Evolutionary conservation across 768 basidiomycete species (phyloP).

Genomic region (Pleurotus djamor): DNA sequence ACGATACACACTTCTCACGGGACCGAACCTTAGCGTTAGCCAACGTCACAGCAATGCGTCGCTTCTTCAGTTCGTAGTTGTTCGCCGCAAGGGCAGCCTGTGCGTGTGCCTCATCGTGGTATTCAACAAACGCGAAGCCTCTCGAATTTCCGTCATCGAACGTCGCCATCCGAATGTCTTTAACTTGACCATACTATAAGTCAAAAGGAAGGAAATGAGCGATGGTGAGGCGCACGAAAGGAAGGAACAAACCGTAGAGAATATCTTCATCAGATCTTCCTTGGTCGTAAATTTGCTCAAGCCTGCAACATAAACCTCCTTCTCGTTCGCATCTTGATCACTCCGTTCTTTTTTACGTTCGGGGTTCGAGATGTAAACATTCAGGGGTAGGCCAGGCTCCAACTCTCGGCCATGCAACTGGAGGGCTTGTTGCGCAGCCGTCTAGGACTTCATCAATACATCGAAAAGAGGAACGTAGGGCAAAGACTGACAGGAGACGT

Average conservation of each 20-base stretch:
- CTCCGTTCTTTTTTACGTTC: constrained; percentile 87
- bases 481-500: constrained; percentile 66
- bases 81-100: constrained; percentile 73
- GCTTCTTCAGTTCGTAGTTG: constrained; percentile 84
- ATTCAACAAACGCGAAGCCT: constrained; percentile 94
- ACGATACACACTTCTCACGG: constrained; percentile 42
- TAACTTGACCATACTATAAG: constrained; percentile 75
- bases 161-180: constrained; percentile 75
- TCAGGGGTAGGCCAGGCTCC: constrained; percentile 63
- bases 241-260: constrained; percentile 57
- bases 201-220: constrained; percentile 5
- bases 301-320: constrained; percentile 87
- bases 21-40: constrained; percentile 69
- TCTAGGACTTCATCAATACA: constrained; percentile 27
- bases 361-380: constrained; percentile 88
- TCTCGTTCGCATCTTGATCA: constrained; percentile 80
- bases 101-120: constrained; percentile 79
- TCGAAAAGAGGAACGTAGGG: background rate
- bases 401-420: constrained; percentile 77
- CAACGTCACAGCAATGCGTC: constrained; percentile 87
- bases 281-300: constrained; percentile 77
- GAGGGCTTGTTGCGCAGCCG: constrained; percentile 73
- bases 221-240: background rate
- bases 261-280: constrained; percentile 75
- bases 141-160: constrained; percentile 71